These are phyloP conservation scores for Amanita pallidorosea DNA, from an alignment of 768 basidiomycete species.

Conservation along the genomic window DNA sequence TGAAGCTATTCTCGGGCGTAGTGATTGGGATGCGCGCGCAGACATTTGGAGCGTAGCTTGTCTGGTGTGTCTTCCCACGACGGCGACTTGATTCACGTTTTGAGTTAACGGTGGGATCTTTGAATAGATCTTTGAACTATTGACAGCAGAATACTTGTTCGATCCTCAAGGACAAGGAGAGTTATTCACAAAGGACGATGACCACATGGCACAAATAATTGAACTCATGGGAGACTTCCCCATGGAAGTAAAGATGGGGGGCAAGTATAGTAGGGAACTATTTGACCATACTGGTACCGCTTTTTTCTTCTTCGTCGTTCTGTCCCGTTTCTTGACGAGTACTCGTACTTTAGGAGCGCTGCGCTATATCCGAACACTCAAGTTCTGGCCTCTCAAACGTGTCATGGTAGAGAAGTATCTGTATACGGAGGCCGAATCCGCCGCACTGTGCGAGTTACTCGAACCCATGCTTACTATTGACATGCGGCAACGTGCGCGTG, in stretches of 20 bases:
- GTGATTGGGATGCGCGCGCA: conserved; percentile 76
- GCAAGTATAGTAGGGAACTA: conserved; percentile 75
- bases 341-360: conserved; percentile 35
- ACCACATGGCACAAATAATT: conserved; percentile 92
- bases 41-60: conserved; percentile 93
- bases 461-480: conserved; percentile 69
- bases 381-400: conserved; percentile 71
- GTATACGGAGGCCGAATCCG: conserved; percentile 48
- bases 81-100: not conserved
- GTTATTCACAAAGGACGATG: conserved; percentile 85
- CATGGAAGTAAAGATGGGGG: conserved; percentile 67
- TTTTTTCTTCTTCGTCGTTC: not conserved
- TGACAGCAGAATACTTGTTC: conserved; percentile 88
- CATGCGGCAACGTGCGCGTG: conserved; percentile 55
- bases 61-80: conserved; percentile 36
- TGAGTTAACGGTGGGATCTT: conserved; percentile 1
- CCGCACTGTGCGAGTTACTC: conserved; percentile 53
- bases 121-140: conserved; percentile 67
- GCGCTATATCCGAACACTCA: conserved; percentile 64
- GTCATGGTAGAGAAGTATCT: conserved; percentile 90
- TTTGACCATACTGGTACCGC: conserved; percentile 58
- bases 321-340: conserved; percentile 2
- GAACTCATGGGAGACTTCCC: conserved; percentile 80
- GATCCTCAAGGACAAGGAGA: conserved; percentile 79
- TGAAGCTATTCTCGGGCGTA: conserved; percentile 85